Percentiles rank a stretch among this genome's conserved stretches.
These are phyloP conservation scores for Naganishia vaughanmartiniae DNA, from an alignment of 768 basidiomycete genomes.

Conservation along the genomic window DNA sequence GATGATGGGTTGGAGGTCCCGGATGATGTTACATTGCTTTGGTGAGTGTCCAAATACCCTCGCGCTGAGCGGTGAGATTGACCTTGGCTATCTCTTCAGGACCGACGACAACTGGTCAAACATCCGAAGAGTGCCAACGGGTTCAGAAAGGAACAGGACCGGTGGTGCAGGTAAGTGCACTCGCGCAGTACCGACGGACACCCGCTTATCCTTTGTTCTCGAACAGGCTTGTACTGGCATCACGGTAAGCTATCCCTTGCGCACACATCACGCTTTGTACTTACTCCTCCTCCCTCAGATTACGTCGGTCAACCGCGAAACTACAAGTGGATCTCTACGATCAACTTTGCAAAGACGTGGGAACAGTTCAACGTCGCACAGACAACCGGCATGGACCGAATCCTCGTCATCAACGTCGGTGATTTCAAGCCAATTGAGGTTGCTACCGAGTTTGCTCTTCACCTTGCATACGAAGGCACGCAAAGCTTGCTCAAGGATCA, in stretches of 20 bases:
- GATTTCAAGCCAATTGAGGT: constrained; percentile 73
- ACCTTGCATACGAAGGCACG: constrained; percentile 62
- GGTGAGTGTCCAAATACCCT: constrained; percentile 46
- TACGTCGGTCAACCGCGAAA: constrained; percentile 64
- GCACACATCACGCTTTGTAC: neutral
- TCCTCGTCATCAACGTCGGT: constrained; percentile 75
- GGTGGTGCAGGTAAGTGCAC: constrained; percentile 61
- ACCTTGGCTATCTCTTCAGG: constrained; percentile 35
- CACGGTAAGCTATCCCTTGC: neutral
- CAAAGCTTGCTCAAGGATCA: constrained; percentile 68
- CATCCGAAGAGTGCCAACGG: constrained; percentile 62
- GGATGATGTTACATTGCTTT: constrained; percentile 66
- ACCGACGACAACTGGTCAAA: constrained; percentile 76
- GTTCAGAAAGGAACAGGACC: constrained; percentile 60
- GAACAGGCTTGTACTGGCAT: constrained; percentile 17
- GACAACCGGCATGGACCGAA: constrained; percentile 60
- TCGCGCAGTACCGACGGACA: constrained; percentile 23
- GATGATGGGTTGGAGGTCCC: constrained; percentile 61
- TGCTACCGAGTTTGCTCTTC: constrained; percentile 68
- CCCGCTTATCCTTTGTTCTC: constrained; percentile 32
- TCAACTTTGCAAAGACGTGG: constrained; percentile 53
- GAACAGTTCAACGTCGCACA: constrained; percentile 70
- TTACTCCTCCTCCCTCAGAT: constrained; percentile 2
- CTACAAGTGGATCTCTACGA: constrained; percentile 57
- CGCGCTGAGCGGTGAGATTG: constrained; percentile 5